Evolutionary conservation across 176 grass and related monocot genomes (phyloP).

Genomic region (bread wheat (Triticum aestivum)): IWGSC_CS_RefSeq_v2.1 NC_057808.1:492939517-492940016

Average conservation of each 20-base stretch:
- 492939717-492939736: neutral
- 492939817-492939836: constrained; percentile 38
- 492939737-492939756: neutral
- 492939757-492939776: neutral
- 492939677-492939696: neutral
- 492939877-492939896: neutral
- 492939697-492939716: neutral
- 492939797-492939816: constrained; percentile 22
- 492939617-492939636: neutral
- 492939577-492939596: neutral
- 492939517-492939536: neutral
- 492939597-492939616: neutral
- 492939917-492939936: constrained; percentile 51
- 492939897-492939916: constrained; percentile 45
- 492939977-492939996: constrained; percentile 17
- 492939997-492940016: constrained; percentile 19
- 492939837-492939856: constrained; percentile 34
- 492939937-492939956: neutral
- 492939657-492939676: neutral
- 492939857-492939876: constrained; percentile 44
- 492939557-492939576: neutral
- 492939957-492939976: constrained; percentile 34
- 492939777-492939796: constrained; percentile 33
- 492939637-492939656: neutral
- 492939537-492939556: neutral